Evolutionary conservation across 306 rosid genomes (phyloP), one percentile per base, ranked within the genome.

Genomic region (Ceratonia siliqua): DNA sequence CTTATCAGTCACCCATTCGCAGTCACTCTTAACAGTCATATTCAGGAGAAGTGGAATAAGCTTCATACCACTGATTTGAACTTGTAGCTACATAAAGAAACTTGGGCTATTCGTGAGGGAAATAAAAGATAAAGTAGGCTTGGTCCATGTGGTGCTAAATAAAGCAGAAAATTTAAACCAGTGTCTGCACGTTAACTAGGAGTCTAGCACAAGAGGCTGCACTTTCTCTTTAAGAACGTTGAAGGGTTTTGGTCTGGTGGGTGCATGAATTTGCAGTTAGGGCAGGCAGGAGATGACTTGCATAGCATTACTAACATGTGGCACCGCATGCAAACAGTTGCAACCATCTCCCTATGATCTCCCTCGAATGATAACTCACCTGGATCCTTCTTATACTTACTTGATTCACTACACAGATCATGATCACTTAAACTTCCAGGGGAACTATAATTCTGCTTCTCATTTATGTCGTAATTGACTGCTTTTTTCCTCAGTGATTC

Each of bases 221-320:
- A 78, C 74, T 82, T 78, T 58, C 42, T 77, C 87, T 87, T 88
- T 82, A 84, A 83, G 64, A 90, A 86, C 17, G 72, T 78, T 6
- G 96, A 68, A 68, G 89, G 85, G 70, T 57, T 85, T 73, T 86
- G 91, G 35, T 87, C 88, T 17, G 84, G 84, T 54, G 92, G 84
- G 83, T 92, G 89, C 87, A 90, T 81, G 85, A 89, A 90, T 87
- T 94, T 94, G 91, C 99, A 94, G 80, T 90, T 92, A 7, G 99
- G 99, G 59, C 99, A 94, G 21, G 93, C 49, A 45, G 96, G 99
- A 13, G 99, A 90, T 9, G 96, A 90, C 56, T 84, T 89, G 78
- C 92, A 92, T 2, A 94, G 83, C 97, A 94, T 92, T 2, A 94
- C 96, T 81, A 94, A 68, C 91, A 94, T 88, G 73, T 92, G 95